A percentile compares a stretch with the other conserved stretches of the same genome.
phyloP scores from a whole-genome alignment of 176 grass and related monocot genomes.

The Coix lacrymajobi region DNA sequence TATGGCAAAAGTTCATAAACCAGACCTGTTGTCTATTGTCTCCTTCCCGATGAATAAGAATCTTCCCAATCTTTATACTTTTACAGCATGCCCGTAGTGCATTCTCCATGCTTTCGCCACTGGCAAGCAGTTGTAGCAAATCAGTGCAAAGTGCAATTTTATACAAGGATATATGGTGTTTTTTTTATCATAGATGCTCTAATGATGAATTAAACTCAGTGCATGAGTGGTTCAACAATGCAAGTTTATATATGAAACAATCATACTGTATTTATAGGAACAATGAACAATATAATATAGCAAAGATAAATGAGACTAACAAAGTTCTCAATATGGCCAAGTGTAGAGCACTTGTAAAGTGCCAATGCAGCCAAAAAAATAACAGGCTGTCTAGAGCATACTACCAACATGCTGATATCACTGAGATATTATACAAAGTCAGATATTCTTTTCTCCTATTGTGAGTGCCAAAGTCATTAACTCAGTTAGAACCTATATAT shows the following conservation, averaged over 20 bases:
- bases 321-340: neutral
- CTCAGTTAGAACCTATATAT: neutral
- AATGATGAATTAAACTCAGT: neutral
- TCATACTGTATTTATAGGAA: neutral
- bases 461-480: neutral
- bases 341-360: conserved; percentile 11
- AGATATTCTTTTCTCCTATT: too few relatives aligned
- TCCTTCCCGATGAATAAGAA: conserved; percentile 86
- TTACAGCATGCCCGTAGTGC: conserved; percentile 80
- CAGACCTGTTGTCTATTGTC: conserved; percentile 89
- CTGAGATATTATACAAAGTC: neutral
- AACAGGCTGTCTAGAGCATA: conserved; percentile 2
- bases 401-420: neutral
- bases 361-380: neutral
- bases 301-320: conserved; percentile 5
- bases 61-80: conserved; percentile 88
- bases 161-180: neutral
- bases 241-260: neutral
- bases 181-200: neutral
- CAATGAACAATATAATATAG: neutral
- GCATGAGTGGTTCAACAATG: neutral
- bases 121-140: conserved; percentile 20
- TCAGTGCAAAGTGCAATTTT: neutral
- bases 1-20: conserved; percentile 32
- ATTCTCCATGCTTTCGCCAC: conserved; percentile 97